phyloP scores from a whole-genome alignment of 371 early-diverging fungal species.

The Chytridium lagenaria region DNA sequence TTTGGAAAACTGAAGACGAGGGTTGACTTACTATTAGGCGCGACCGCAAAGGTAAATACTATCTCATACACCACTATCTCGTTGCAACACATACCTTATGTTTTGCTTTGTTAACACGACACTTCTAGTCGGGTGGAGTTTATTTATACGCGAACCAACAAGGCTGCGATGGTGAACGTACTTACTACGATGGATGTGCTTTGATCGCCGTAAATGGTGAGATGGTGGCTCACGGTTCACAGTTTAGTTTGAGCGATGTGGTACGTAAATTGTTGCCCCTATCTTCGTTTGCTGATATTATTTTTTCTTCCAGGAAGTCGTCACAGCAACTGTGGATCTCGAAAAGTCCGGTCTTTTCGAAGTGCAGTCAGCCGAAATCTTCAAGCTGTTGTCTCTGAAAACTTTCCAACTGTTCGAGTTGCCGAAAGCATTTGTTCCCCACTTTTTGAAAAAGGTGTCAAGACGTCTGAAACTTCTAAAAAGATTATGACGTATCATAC shows the following conservation, averaged over 20 bases:
- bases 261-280: constrained; percentile 50
- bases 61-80: not conserved
- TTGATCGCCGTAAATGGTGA: constrained; percentile 91
- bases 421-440: not conserved
- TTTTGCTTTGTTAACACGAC: no score
- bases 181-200: constrained; percentile 96
- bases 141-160: constrained; percentile 96
- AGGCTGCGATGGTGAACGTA: constrained; percentile 98
- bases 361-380: constrained; percentile 74
- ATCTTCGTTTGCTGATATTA: no score
- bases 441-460: not conserved
- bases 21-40: constrained; percentile 85
- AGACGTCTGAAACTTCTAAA: constrained; percentile 10
- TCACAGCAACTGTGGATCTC: constrained; percentile 89
- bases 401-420: constrained; percentile 8
- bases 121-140: constrained; percentile 79
- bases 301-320: constrained; percentile 73
- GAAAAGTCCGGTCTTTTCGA: constrained; percentile 85
- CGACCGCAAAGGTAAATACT: constrained; percentile 78
- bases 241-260: constrained; percentile 93
- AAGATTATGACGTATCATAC: constrained; percentile 30
- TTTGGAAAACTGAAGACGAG: constrained; percentile 85
- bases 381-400: constrained; percentile 68
- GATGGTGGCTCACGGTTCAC: constrained; percentile 88
- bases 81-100: no score